Conservation (phyloP, 1,284 basidiomycete genomes). For the Tilletia horrida region DNA sequence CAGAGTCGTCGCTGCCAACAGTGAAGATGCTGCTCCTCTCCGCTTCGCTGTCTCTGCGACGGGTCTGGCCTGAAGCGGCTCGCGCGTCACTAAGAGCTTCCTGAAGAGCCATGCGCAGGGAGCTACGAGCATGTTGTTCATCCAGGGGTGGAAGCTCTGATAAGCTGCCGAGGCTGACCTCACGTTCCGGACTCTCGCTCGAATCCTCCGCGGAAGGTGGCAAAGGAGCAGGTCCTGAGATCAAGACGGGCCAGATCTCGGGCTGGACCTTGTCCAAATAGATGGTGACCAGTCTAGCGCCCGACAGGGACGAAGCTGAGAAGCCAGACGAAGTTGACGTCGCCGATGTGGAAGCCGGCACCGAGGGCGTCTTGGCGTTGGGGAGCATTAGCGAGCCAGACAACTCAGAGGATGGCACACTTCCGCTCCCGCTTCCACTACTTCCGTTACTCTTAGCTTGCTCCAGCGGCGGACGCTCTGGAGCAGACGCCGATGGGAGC, state of each 20-base stretch:
- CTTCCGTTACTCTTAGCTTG: neutral
- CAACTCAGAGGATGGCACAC: neutral
- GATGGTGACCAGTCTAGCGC: slow-evolving; percentile 33
- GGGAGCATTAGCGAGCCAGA: neutral
- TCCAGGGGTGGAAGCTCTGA: neutral
- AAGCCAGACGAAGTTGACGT: neutral
- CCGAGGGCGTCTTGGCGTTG: slow-evolving; percentile 62
- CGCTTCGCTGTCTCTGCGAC: neutral
- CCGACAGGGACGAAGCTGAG: slow-evolving; percentile 16
- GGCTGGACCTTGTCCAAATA: slow-evolving; percentile 37
- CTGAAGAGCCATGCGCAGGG: neutral
- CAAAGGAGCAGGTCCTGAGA: slow-evolving; percentile 34
- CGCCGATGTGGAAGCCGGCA: slow-evolving; percentile 60
- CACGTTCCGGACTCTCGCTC: neutral
- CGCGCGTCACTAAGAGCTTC: neutral
- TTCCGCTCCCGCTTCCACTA: slow-evolving; percentile 8
- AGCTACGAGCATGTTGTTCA: slow-evolving; percentile 7
- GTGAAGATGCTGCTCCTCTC: neutral
- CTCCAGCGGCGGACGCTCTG: neutral
- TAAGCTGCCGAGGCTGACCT: neutral
- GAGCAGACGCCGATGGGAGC: neutral
- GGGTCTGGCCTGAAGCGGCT: neutral
- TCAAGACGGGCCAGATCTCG: slow-evolving; percentile 38
- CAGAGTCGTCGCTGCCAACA: slow-evolving; percentile 4
- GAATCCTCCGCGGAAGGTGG: neutral